phyloP scores from a whole-genome alignment of 768 basidiomycete species.

The Psilocybe subaeruginosa region DNA sequence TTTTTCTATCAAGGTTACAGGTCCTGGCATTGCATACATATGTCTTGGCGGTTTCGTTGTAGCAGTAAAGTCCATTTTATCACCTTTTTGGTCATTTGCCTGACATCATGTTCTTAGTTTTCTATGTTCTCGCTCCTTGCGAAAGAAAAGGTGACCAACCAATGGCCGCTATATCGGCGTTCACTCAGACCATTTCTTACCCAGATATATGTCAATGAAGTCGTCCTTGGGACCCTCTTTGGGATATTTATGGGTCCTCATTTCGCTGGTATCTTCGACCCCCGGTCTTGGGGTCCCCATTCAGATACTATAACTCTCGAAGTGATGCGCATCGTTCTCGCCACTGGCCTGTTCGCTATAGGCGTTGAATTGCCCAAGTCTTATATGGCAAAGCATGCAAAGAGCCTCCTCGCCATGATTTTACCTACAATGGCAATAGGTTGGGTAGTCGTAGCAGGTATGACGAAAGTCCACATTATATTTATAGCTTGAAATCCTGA shows the following conservation, averaged over 20 bases:
- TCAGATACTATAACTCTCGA: conserved; percentile 73
- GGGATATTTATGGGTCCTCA: conserved; percentile 74
- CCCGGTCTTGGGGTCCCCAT: conserved; percentile 66
- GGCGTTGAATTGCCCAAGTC: conserved; percentile 90
- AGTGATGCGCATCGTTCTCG: conserved; percentile 86
- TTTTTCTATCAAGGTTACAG: conserved; percentile 46
- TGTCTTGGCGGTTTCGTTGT: conserved; percentile 60
- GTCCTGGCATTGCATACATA: conserved; percentile 59
- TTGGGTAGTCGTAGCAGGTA: conserved; percentile 78
- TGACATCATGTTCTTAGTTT: conserved; percentile 50
- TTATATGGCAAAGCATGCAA: conserved; percentile 83
- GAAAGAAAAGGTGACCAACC: conserved; percentile 67
- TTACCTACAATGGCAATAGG: conserved; percentile 86
- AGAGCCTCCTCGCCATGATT: conserved; percentile 68
- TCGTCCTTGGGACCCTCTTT: conserved; percentile 83
- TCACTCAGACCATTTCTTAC: background rate
- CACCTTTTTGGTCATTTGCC: background rate
- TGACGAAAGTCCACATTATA: conserved; percentile 15
- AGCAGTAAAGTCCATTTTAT: conserved; percentile 25
- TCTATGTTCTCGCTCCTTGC: conserved; percentile 82
- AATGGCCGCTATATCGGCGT: background rate
- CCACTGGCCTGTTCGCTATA: conserved; percentile 90
- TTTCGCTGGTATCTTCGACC: conserved; percentile 71
- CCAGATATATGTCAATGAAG: conserved; percentile 90
- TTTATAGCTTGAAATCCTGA: background rate